Conservation (phyloP, 106 monocot species). For the Acorus calamus region DNA sequence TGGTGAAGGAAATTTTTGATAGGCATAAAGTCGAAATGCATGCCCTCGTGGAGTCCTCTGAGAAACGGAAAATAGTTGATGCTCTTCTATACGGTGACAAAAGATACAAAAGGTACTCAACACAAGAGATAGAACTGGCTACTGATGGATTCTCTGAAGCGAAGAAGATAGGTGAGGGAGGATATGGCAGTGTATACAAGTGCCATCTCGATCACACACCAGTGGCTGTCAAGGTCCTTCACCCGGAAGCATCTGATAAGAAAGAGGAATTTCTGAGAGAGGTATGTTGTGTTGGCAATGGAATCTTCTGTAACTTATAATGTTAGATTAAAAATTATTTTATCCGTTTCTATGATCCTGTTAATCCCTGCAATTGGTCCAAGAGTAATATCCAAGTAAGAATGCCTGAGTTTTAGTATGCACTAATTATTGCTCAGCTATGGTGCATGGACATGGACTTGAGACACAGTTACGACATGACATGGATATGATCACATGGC, state of each 20-base stretch:
- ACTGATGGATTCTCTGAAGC: constrained; percentile 80
- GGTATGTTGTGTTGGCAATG: constrained; percentile 23
- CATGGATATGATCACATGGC: no score
- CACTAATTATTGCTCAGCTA: no score
- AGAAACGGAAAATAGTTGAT: constrained; percentile 35
- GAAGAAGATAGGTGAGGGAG: constrained; percentile 78
- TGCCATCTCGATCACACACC: constrained; percentile 73
- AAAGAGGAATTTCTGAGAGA: constrained; percentile 77
- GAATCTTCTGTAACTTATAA: not conserved
- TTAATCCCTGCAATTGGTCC: no score
- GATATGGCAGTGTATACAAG: constrained; percentile 77
- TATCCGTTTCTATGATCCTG: no score
- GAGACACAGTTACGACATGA: no score
- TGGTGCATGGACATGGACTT: no score
- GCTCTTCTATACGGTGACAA: constrained; percentile 27
- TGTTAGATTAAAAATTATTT: no score
- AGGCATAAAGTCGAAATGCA: constrained; percentile 39
- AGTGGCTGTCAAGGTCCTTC: constrained; percentile 80
- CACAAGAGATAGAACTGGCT: constrained; percentile 58
- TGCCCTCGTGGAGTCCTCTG: constrained; percentile 24
- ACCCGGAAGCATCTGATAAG: constrained; percentile 38
- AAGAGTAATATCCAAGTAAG: no score
- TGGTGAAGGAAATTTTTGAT: constrained; percentile 33
- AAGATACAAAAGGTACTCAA: constrained; percentile 50
- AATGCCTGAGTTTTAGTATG: no score